Conservation (phyloP, 129 eudicot species). For the Cynara cardunculus region DNA sequence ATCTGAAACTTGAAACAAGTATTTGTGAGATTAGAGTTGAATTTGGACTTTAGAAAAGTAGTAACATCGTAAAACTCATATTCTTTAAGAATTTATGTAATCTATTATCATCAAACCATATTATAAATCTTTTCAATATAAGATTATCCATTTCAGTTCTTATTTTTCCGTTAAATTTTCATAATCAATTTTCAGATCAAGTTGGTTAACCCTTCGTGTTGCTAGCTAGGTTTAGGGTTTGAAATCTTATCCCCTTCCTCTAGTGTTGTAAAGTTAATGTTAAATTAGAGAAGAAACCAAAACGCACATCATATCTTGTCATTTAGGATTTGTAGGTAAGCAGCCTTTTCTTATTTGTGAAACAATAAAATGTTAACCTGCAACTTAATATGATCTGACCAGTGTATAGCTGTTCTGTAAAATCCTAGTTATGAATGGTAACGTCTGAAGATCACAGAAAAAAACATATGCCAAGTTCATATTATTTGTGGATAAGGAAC, state of each 20-base stretch:
- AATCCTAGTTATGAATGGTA: not conserved
- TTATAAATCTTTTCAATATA: not conserved
- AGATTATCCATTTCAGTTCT: not conserved
- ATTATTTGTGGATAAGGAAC: not conserved
- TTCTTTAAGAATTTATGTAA: not conserved
- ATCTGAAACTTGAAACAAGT: not conserved
- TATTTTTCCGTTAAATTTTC: not conserved
- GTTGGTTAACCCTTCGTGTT: not conserved
- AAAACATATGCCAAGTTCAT: not conserved
- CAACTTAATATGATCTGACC: not conserved
- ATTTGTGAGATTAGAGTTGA: conserved; percentile 2
- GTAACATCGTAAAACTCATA: not conserved
- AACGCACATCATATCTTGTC: not conserved
- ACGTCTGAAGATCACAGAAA: not conserved
- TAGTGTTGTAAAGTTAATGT: not conserved
- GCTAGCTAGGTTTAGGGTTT: not conserved
- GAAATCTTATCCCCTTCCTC: not conserved
- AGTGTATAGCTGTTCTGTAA: not conserved
- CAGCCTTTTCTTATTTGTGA: not conserved
- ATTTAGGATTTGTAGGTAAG: not conserved
- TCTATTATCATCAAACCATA: not conserved
- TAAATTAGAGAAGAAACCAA: not conserved
- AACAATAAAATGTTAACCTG: not conserved
- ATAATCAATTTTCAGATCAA: not conserved
- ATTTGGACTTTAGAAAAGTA: not conserved